Evolutionary conservation across 106 monocot species (phyloP).

Genomic region (Triglochin maritima): DNA sequence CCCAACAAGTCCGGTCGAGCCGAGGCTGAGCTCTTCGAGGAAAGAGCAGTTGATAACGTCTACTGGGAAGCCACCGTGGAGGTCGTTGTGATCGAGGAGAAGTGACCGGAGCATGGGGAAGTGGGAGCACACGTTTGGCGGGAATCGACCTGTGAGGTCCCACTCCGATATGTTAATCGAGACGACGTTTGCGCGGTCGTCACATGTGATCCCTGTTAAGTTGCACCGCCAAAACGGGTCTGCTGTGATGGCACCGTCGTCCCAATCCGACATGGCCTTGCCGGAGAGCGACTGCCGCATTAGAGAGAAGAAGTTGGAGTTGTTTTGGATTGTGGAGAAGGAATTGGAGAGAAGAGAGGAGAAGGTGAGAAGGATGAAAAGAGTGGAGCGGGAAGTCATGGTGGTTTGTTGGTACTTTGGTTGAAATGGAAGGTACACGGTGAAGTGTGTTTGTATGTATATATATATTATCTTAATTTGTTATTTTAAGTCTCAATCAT

Average conservation of each 20-base stretch:
- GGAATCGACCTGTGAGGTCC: slow-evolving; percentile 44
- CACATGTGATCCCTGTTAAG: slow-evolving; percentile 57
- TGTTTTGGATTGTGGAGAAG: slow-evolving; percentile 8
- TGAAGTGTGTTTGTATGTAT: neutral
- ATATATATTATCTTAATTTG: neutral
- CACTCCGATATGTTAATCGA: slow-evolving; percentile 60
- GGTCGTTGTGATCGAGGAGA: slow-evolving; percentile 35
- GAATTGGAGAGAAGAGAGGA: slow-evolving; percentile 6
- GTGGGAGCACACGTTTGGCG: slow-evolving; percentile 44
- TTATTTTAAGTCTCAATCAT: too few relatives aligned
- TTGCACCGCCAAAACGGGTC: slow-evolving; percentile 25
- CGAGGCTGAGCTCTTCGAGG: slow-evolving; percentile 59
- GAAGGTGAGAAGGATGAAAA: slow-evolving; percentile 8
- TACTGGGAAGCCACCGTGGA: slow-evolving; percentile 42
- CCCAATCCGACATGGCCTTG: slow-evolving; percentile 36
- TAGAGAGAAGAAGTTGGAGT: slow-evolving; percentile 46
- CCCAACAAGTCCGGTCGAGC: slow-evolving; percentile 40
- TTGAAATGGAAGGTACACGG: neutral
- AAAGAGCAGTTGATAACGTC: slow-evolving; percentile 56
- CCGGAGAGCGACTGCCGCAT: slow-evolving; percentile 58
- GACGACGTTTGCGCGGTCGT: slow-evolving; percentile 22
- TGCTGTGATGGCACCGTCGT: slow-evolving; percentile 14
- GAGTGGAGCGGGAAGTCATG: slow-evolving; percentile 16
- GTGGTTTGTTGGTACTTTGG: neutral
- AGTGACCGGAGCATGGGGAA: slow-evolving; percentile 51